A percentile compares a stretch with the other conserved stretches of the same genome.
These are phyloP conservation scores for Rubia yunnanensis DNA, from an alignment of 257 asterid species.

Conservation along the genomic window DNA sequence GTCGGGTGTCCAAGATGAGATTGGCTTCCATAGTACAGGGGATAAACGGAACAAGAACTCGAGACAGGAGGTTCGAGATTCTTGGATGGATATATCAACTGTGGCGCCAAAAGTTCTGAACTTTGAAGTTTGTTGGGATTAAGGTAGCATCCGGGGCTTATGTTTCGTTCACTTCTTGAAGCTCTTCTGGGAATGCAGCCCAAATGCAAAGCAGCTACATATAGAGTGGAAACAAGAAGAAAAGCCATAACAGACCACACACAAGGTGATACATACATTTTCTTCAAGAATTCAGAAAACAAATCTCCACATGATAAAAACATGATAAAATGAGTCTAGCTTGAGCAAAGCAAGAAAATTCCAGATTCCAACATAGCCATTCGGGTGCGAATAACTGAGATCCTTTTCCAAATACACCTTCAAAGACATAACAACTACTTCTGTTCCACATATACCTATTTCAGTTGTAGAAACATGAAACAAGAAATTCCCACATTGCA, in stretches of 20 bases:
- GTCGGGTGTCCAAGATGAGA: constrained; percentile 20
- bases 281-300: neutral
- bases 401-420: neutral
- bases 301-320: too few species aligned
- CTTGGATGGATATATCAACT: constrained; percentile 17
- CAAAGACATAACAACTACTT: neutral
- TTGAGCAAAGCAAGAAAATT: neutral
- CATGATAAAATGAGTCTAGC: too few species aligned
- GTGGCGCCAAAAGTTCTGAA: constrained; percentile 18
- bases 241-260: constrained; percentile 2
- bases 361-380: neutral
- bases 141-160: constrained; percentile 49
- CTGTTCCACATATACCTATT: neutral
- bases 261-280: neutral
- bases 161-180: constrained; percentile 77
- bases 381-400: too few species aligned
- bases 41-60: constrained; percentile 51
- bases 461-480: neutral
- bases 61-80: constrained; percentile 16
- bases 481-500: neutral
- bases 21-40: constrained; percentile 38
- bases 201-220: constrained; percentile 80
- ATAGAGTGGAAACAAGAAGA: constrained; percentile 7
- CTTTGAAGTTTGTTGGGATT: constrained; percentile 33
- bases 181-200: constrained; percentile 84